Percentiles rank a stretch among this genome's conserved stretches.
phyloP scores from a whole-genome alignment of 306 rosid genomes.

The Medicago ruthenica region DNA sequence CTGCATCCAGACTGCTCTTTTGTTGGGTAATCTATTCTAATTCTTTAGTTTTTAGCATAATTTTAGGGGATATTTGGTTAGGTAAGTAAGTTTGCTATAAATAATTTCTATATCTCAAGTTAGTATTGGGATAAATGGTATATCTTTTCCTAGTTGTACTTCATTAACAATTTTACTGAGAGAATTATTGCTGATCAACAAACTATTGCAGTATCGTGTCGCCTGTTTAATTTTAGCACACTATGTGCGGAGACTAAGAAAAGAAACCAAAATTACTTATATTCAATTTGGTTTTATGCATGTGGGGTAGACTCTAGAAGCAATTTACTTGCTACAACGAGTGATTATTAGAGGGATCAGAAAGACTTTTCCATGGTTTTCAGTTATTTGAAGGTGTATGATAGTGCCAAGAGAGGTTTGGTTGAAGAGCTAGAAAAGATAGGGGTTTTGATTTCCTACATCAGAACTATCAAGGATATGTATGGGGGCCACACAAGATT shows the following conservation, averaged over 20 bases:
- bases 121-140: neutral
- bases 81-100: conserved; percentile 25
- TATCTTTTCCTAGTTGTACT: conserved; percentile 23
- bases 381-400: neutral
- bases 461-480: neutral
- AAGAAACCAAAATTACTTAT: too few relatives aligned
- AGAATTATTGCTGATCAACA: conserved; percentile 8
- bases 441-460: neutral
- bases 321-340: neutral
- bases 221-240: neutral
- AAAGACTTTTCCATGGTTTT: neutral
- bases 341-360: neutral
- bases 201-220: conserved; percentile 12
- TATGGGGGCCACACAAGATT: neutral
- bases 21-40: conserved; percentile 72
- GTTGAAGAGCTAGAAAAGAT: neutral
- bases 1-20: conserved; percentile 66
- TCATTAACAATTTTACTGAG: conserved; percentile 22
- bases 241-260: neutral
- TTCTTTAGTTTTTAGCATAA: conserved; percentile 16
- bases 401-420: neutral
- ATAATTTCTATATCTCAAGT: conserved; percentile 30
- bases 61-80: conserved; percentile 30
- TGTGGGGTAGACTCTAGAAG: too few relatives aligned
- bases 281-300: too few relatives aligned